Percentiles rank a stretch among this genome's conserved stretches.
These are phyloP conservation scores for Cucumis melo DNA, from an alignment of 306 rosid species.

Conservation along the genomic window DNA sequence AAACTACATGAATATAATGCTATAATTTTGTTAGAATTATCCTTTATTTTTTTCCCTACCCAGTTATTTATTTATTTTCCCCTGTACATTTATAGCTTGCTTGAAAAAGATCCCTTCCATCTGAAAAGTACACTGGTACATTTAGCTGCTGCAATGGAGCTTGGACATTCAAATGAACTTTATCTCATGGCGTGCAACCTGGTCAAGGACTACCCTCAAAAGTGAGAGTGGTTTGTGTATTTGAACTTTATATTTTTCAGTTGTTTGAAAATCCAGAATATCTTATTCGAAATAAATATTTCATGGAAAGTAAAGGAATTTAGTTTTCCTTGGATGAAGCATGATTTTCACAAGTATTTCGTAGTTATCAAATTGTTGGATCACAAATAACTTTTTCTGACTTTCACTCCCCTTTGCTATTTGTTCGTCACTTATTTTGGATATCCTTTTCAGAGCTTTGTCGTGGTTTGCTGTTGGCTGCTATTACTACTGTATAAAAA, in stretches of 20 bases:
- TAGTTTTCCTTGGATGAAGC: neutral
- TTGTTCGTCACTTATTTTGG: neutral
- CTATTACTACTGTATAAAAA: slow-evolving; percentile 90
- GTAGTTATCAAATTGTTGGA: neutral
- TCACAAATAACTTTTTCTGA: neutral
- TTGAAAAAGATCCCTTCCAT: slow-evolving; percentile 95
- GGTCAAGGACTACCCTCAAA: slow-evolving; percentile 95
- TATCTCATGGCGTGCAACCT: slow-evolving; percentile 93
- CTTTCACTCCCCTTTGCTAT: neutral
- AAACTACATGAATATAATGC: neutral
- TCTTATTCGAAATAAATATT: neutral
- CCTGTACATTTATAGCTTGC: slow-evolving; percentile 37
- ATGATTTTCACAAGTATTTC: neutral
- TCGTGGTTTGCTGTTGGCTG: slow-evolving; percentile 99
- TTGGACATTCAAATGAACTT: slow-evolving; percentile 93
- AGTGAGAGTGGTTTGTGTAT: slow-evolving; percentile 29
- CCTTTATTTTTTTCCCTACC: neutral
- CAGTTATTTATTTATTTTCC: neutral
- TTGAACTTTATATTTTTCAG: neutral
- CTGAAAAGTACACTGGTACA: slow-evolving; percentile 81
- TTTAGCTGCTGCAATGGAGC: slow-evolving; percentile 94
- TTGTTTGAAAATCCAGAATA: neutral
- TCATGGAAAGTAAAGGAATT: neutral
- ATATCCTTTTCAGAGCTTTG: slow-evolving; percentile 50
- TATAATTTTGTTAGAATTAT: neutral